phyloP scores from a whole-genome alignment of 129 eudicot species.

The Helianthus tuberosus region DNA sequence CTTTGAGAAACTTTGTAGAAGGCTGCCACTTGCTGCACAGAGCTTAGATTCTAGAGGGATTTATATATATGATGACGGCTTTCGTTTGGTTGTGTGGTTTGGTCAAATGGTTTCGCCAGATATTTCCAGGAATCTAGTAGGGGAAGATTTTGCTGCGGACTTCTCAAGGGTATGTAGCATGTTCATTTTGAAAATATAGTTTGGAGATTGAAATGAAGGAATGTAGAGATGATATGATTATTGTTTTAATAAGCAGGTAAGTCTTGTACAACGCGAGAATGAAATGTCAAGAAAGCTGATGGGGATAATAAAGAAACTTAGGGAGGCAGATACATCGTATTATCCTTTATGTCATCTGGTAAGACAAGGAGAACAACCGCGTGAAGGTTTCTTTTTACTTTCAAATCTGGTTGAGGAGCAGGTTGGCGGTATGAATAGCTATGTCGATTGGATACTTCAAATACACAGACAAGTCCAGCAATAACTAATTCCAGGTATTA shows the following conservation, averaged over 20 bases:
- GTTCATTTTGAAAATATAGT: no score
- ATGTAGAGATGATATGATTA: neutral
- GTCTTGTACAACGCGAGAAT: constrained; percentile 57
- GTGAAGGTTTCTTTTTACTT: constrained; percentile 91
- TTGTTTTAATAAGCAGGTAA: constrained; percentile 48
- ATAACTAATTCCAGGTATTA: constrained; percentile 20
- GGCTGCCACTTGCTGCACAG: constrained; percentile 79
- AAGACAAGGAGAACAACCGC: constrained; percentile 97
- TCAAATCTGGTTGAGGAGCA: constrained; percentile 85
- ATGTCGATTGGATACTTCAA: constrained; percentile 83
- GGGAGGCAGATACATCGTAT: constrained; percentile 74
- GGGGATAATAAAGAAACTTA: constrained; percentile 53
- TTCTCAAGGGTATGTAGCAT: constrained; percentile 64
- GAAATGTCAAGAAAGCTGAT: constrained; percentile 81
- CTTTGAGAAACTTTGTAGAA: constrained; percentile 43
- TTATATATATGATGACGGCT: constrained; percentile 88
- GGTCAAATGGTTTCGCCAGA: constrained; percentile 87
- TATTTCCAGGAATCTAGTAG: constrained; percentile 68
- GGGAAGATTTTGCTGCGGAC: constrained; percentile 76
- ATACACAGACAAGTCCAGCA: constrained; percentile 87
- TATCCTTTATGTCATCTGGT: constrained; percentile 89
- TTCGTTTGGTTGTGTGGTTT: constrained; percentile 94
- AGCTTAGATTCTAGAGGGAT: constrained; percentile 93
- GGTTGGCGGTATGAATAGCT: constrained; percentile 70
- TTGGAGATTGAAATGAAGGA: no score